phyloP scores from a whole-genome alignment of 148 eudicot species.

The Rhododendron griersonianum region DNA sequence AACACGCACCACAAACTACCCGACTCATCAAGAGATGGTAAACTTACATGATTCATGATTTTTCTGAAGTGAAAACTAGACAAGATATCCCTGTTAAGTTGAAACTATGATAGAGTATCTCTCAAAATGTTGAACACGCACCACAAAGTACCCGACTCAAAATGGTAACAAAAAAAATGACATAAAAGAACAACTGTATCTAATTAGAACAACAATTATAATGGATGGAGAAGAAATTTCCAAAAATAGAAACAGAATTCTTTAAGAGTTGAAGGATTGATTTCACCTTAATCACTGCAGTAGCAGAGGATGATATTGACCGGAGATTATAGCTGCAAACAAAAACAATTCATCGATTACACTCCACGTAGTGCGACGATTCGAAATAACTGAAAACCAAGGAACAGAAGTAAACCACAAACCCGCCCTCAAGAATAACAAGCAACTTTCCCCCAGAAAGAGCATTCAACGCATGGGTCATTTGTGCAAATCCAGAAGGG shows the following conservation, averaged over 20 bases:
- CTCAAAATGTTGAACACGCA: background rate
- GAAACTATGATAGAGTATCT: background rate
- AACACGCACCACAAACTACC: background rate
- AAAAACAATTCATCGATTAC: background rate
- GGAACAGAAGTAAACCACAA: conserved; percentile 25
- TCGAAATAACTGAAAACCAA: background rate
- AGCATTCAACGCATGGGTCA: conserved; percentile 71
- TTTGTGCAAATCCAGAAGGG: conserved; percentile 86
- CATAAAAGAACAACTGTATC: background rate
- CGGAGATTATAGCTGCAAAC: conserved; percentile 87
- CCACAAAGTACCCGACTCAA: background rate
- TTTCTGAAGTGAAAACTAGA: background rate
- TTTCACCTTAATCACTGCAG: conserved; percentile 81
- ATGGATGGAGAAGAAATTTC: background rate
- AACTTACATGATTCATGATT: background rate
- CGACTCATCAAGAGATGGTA: background rate
- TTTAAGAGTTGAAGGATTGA: background rate
- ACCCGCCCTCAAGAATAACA: conserved; percentile 99
- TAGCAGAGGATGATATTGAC: conserved; percentile 96
- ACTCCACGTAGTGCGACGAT: conserved; percentile 3
- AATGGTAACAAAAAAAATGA: background rate
- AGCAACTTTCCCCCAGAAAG: conserved; percentile 82
- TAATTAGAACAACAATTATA: background rate
- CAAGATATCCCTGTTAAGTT: background rate
- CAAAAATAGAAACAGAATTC: background rate